Evolutionary conservation across 2,329 filamentous ascomycete genomes (phyloP), one percentile per base, ranked within the genome.

Genomic region (Fonsecaea multimorphosa): DNA sequence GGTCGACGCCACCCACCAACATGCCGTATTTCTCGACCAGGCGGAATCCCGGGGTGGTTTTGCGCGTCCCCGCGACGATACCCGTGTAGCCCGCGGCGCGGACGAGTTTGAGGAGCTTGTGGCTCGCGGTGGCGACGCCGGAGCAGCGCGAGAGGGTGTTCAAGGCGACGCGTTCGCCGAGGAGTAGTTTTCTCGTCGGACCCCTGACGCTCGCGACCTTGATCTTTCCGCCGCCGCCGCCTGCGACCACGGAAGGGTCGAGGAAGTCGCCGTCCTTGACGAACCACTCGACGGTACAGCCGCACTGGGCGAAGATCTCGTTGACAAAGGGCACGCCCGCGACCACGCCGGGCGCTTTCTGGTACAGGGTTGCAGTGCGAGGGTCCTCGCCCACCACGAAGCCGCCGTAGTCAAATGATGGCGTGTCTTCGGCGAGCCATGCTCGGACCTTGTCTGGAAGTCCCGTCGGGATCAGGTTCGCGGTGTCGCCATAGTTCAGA

Each of bases 1-100:
- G 87, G 79, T 99, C 95, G 14, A 92, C 93, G 11, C 95, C 95
- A 63, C 94, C 95, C 16, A 96, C 90, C 24, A 97, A 82, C 90
- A 99, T 97, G 72, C 93, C 95, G 78, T 99, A 99, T 81, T 99
- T 99, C 80, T 99, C 95, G 8, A 98, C 93, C 4, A 98, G 82
- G 11, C 95, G 86, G 81, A 98, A 99, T 0, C 95, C 95, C 0
- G 95, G 95, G 0, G 95, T 99, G 0, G 95, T 99, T 83, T 99
- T 99, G 75, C 95, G 86, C 54, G 95, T 99, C 49, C 95, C 95
- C 0, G 95, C 94, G n/a, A 99, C 82, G 1, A 89, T 89, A 65
- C 94, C 94, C 31, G 81, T 83, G 80, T 94, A 98, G 2, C 93
- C 93, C 2, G 87, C 88, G 16, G 78, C 80, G 60, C 87, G 82